Evolutionary conservation across 495 filamentous ascomycete genomes (phyloP).

Genomic region (Podospora conica): DNA sequence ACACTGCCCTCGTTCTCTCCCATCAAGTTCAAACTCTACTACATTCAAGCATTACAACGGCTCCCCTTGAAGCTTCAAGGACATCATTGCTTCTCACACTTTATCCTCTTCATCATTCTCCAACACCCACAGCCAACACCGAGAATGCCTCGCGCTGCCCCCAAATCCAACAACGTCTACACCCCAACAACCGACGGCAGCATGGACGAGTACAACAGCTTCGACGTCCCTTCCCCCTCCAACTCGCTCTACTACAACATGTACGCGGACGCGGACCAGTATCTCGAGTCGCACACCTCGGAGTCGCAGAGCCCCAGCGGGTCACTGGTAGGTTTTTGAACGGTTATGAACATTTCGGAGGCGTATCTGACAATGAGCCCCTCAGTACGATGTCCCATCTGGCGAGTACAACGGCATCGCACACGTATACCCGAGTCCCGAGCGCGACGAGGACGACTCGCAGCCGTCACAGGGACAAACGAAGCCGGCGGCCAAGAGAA

Average conservation of each 20-base stretch:
- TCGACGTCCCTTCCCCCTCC: slow-evolving; percentile 32
- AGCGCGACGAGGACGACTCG: slow-evolving; percentile 37
- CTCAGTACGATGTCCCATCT: slow-evolving; percentile 33
- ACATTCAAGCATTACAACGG: background rate
- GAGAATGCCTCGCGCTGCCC: slow-evolving; percentile 7
- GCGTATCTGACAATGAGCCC: slow-evolving; percentile 4
- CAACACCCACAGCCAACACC: background rate
- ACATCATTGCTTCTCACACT: background rate
- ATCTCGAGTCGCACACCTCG: slow-evolving; percentile 33
- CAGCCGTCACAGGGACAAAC: slow-evolving; percentile 18
- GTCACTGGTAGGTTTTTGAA: slow-evolving; percentile 27
- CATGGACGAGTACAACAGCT: slow-evolving; percentile 30
- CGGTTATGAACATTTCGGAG: background rate
- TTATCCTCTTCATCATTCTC: background rate
- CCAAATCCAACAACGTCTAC: background rate
- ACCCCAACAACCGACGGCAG: background rate
- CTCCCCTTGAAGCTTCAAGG: background rate
- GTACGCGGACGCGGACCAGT: slow-evolving; percentile 36
- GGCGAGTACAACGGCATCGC: slow-evolving; percentile 22
- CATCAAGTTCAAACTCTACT: background rate
- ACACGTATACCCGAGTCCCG: slow-evolving; percentile 34
- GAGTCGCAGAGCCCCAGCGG: slow-evolving; percentile 38
- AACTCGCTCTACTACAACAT: slow-evolving; percentile 28
- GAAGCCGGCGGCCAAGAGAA: slow-evolving; percentile 40
- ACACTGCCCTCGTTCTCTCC: background rate